These are phyloP conservation scores for Dichomitus squalens DNA, from an alignment of 1,284 basidiomycete genomes.

Conservation along the genomic window DNA sequence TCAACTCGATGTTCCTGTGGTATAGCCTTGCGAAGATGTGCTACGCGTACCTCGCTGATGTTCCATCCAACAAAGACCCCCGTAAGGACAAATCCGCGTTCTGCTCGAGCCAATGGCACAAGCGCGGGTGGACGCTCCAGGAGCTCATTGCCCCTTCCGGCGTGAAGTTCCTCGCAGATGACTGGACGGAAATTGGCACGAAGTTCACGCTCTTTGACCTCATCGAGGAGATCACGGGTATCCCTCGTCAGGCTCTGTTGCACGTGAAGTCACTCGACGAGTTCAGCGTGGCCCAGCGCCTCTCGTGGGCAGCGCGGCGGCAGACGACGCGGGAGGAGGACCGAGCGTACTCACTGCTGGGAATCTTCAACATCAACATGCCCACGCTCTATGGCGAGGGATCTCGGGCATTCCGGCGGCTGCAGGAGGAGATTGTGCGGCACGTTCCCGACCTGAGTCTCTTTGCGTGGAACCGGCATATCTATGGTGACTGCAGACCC, in stretches of 20 bases:
- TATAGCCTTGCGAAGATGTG: slow-evolving; percentile 8
- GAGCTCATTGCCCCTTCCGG: slow-evolving; percentile 5
- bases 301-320: neutral
- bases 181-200: neutral
- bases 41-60: slow-evolving; percentile 13
- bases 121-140: slow-evolving; percentile 2
- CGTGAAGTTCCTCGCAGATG: neutral
- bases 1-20: slow-evolving; percentile 17
- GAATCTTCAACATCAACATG: neutral
- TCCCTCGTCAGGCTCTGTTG: neutral
- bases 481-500: too few species aligned
- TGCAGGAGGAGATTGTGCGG: neutral
- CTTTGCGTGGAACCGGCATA: neutral
- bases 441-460: neutral
- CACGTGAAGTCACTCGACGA: too few species aligned
- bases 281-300: neutral
- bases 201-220: neutral
- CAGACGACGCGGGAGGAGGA: neutral
- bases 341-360: neutral
- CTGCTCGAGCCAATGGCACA: neutral
- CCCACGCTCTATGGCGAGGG: neutral
- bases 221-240: neutral
- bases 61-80: neutral
- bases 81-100: neutral
- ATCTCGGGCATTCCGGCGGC: neutral